Evolutionary conservation across 208 protist species (phyloP), one percentile per base, ranked within the genome.

Genomic region (Acanthamoeba sp.): DNA sequence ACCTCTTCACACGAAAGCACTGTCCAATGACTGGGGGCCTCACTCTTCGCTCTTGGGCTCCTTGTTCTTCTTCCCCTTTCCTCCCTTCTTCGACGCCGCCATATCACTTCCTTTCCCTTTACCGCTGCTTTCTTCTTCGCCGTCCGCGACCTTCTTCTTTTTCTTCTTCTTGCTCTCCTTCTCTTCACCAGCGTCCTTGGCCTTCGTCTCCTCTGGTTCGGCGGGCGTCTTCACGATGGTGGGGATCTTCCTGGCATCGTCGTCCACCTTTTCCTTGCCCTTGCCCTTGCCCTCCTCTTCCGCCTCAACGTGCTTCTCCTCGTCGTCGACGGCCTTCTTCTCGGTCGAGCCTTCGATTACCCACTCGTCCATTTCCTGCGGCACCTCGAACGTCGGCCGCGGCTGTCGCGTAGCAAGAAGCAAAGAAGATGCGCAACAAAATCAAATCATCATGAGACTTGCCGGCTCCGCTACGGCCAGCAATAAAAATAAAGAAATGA

Each of bases 381-480:
- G 73, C 34, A 84, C 73, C 73, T 84, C 73, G 27, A 84, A 84
- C 73, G 73, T 84, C 9, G 73, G 73, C 3, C 73, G 73, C 22
- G 73, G 73, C 73, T 84, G 73, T 14, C 16, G 16, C 48, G 10
- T 6, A 16, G 2, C 55, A 2, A 4, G 55, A 50, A 50, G 18
- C 18, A 50, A 50, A 50, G 10, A 50, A 50, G 7, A 50, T 14
- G 12, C 3, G 3, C 3, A 50, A 50, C 12, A 50, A 50, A 14
- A 50, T 14, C 45, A 50, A 50, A 50, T 50, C 7, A 14, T 50
- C 12, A 14, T 14, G 45, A 50, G 12, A 50, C 12, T 18, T 1
- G n/a, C n/a, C n/a, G n/a, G n/a, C n/a, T n/a, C n/a, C n/a, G n/a
- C n/a, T n/a, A n/a, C n/a, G n/a, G n/a, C n/a, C n/a, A 50, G 18